Conservation (phyloP, 495 filamentous ascomycete genomes). For the Aspergillus panamensis region DNA sequence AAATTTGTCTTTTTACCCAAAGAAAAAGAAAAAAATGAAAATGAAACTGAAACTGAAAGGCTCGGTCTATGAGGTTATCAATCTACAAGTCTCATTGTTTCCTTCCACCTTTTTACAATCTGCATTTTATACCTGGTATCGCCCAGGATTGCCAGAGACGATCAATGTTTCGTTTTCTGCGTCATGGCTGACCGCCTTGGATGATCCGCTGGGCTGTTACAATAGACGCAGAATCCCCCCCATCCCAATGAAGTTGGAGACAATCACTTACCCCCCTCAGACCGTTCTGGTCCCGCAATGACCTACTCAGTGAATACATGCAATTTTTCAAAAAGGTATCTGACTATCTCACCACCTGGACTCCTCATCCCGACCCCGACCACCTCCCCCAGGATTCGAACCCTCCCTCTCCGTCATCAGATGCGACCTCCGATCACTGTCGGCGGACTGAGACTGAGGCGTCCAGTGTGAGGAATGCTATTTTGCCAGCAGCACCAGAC, state of each 20-base stretch:
- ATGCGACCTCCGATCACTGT: constrained; percentile 22
- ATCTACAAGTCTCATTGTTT: constrained; percentile 2
- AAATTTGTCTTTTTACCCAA: neutral
- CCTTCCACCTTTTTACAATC: too few relatives aligned
- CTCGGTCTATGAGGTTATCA: neutral
- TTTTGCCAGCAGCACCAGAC: constrained; percentile 12
- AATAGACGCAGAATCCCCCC: constrained; percentile 21
- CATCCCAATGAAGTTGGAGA: neutral
- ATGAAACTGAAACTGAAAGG: neutral
- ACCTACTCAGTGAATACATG: constrained; percentile 14
- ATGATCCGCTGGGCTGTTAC: neutral
- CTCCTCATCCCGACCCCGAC: constrained; percentile 1
- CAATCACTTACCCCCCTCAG: neutral
- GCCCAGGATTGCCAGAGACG: neutral
- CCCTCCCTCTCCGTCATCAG: constrained; percentile 16
- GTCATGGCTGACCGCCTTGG: neutral
- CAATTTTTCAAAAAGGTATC: constrained; percentile 15
- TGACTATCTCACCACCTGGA: constrained; percentile 11
- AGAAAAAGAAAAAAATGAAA: constrained; percentile 9
- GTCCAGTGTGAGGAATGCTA: constrained; percentile 23
- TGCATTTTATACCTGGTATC: neutral
- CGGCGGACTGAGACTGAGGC: constrained; percentile 22
- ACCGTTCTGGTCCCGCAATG: constrained; percentile 15
- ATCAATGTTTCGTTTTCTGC: constrained; percentile 1
- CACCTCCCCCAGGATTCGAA: constrained; percentile 5